Evolutionary conservation across 2,329 filamentous ascomycete species (phyloP), one percentile per base, ranked within the genome.

Genomic region (Fusarium annulatum): DNA sequence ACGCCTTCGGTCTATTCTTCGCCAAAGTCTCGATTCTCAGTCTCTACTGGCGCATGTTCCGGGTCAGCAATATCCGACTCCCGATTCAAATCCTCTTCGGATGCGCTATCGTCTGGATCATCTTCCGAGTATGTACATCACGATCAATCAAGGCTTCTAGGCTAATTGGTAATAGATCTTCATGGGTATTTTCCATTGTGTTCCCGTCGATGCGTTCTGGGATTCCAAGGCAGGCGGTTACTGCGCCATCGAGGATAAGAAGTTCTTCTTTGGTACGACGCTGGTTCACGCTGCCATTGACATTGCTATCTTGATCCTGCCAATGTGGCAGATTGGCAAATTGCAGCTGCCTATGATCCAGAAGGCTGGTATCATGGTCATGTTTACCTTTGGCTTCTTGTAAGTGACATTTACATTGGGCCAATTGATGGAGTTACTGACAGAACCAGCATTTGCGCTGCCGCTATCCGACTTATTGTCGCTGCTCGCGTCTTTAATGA

Each of bases 201-300:
- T 76, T 1, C 75, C 75, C 0, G 69, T 77, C 0, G 5, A 68
- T 0, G 61, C 61, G 0, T 77, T 77, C 21, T 77, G 75, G 75
- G 75, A 77, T 9, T 49, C 51, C 0, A 59, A 38, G 0, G 66
- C 62, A 2, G 61, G 51, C 0, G 67, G 66, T 8, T 59, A 49
- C 2, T 77, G 75, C 3, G 58, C 60, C 0, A 76, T 77, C 26
- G 71, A 81, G 26, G 78, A 79, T 38, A 72, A 75, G 11, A 79
- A 76, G 42, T 82, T 81, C 71, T 81, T 82, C 58, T 79, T 81
- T 26, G 80, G 80, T 4, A 81, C 79, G 1, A 75, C 80, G 1
- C 30, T 81, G 9, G 73, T 75, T 0, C 81, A 83, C 19, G 68
- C 80, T 7, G 15, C 76, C 2, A 74, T 82, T 30, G 81, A 83